Base-by-base conservation (phyloP, 2,329 filamentous ascomycete genomes). In the Calonectria pauciramosa region DNA sequence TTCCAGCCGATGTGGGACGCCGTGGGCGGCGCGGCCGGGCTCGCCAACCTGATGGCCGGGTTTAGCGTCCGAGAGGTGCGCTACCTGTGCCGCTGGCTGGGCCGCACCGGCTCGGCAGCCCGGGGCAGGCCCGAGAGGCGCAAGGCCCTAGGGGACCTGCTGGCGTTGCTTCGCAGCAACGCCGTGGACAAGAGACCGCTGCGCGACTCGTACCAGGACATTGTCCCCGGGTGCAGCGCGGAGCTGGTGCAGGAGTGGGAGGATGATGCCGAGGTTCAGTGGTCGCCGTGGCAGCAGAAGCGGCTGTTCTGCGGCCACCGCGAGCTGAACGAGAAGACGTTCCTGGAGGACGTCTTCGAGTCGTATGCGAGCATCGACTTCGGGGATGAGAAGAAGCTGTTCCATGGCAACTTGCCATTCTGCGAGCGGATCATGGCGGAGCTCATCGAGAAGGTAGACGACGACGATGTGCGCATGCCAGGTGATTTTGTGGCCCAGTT, bases 41-140 rank as follows among this genome's bases (percentile, higher is more conserved):
- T 82, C 9, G 76, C 74, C 36, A 38, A 16, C 4, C 41, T 81
- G 30, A 81, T 82, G 80, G 70, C 74, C 28, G 73, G 78, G n/a
- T 79, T 82, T 56, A 82, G 81, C 68, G 72, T 82, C 20, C 54
- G 56, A 28, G 80, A 81, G 28, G 72, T 82, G 0, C 70, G 72
- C 6, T 2, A 30, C 7, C 23, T 81, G 4, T 82, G 79, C 36
- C 75, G 66, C 8, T 38, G 36, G 18, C 74, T 82, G 4, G 80
- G 80, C 10, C 41, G 68, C 4, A 82, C 80, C 2, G 67, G 79
- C 2, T 78, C 79, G 1, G 79, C 80, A 2, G 14, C 34, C 10
- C 76, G 78, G 7, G 76, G 64, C 18, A 78, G 75, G 14, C 20
- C 72, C 0, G 80, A 81, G 41, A 80, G 81, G 26, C 79, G 78